Evolutionary conservation across 2,329 filamentous ascomycete genomes (phyloP).

Genomic region (Cladosporium sp.): DNA sequence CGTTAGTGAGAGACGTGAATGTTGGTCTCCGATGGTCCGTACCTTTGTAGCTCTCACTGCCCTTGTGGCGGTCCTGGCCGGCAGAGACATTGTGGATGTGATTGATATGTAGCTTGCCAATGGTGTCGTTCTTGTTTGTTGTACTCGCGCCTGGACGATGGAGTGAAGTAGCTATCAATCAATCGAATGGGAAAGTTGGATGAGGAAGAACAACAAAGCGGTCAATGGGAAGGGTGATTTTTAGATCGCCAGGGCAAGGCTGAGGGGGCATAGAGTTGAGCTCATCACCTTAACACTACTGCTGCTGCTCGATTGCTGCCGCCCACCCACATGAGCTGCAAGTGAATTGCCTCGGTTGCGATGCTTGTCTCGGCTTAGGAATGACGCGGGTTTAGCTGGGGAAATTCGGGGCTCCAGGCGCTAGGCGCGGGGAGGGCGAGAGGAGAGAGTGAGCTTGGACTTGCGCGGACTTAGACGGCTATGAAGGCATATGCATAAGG

Average conservation of each 20-base stretch:
- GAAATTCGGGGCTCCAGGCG: neutral
- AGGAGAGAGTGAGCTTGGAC: neutral
- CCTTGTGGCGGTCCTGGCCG: slow-evolving; percentile 56
- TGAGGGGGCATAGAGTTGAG: neutral
- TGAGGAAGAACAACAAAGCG: neutral
- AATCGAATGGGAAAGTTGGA: neutral
- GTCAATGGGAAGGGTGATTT: neutral
- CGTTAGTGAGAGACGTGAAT: slow-evolving; percentile 6
- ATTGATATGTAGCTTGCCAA: neutral
- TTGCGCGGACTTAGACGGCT: slow-evolving; percentile 5
- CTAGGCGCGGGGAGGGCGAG: too few relatives aligned
- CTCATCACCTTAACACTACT: neutral
- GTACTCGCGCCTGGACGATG: too few relatives aligned
- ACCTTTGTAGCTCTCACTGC: slow-evolving; percentile 63
- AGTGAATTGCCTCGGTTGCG: neutral
- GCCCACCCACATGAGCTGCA: neutral
- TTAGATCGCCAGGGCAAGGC: neutral
- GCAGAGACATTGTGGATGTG: slow-evolving; percentile 54
- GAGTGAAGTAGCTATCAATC: neutral
- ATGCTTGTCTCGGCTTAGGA: neutral
- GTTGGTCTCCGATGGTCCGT: slow-evolving; percentile 20
- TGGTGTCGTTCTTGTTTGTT: too few relatives aligned
- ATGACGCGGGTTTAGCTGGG: neutral
- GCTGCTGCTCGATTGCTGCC: neutral
- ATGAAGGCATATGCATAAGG: neutral